These are phyloP conservation scores for Rutstroemia sp. DNA, from an alignment of 2,329 filamentous ascomycete genomes.

Conservation along the genomic window DNA sequence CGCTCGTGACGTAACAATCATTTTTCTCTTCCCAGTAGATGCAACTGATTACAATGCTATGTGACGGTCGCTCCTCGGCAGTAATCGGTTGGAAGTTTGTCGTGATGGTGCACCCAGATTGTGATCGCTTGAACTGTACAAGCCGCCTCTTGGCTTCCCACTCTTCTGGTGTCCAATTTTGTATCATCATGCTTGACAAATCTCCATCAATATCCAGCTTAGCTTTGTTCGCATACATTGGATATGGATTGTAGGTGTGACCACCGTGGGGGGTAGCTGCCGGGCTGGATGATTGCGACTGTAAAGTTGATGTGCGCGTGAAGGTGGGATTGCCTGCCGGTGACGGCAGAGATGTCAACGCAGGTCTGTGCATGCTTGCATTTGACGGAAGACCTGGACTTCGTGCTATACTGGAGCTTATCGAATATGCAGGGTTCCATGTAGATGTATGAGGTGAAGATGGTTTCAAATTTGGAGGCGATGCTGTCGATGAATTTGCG, in stretches of 20 bases:
- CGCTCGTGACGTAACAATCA: constrained; percentile 89
- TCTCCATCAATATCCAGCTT: constrained; percentile 79
- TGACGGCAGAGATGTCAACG: constrained; percentile 20
- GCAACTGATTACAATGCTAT: constrained; percentile 93
- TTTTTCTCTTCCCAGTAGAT: constrained; percentile 93
- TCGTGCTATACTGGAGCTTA: constrained; percentile 35
- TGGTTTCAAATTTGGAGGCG: constrained; percentile 37
- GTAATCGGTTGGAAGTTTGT: constrained; percentile 74
- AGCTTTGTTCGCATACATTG: constrained; percentile 75
- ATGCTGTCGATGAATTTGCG: constrained; percentile 33
- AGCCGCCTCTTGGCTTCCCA: constrained; percentile 71
- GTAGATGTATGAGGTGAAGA: constrained; percentile 39
- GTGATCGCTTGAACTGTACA: constrained; percentile 79
- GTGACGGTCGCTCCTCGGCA: constrained; percentile 68
- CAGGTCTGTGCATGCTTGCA: constrained; percentile 14
- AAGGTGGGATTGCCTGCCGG: constrained; percentile 46
- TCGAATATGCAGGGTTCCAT: constrained; percentile 41
- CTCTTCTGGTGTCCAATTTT: constrained; percentile 78
- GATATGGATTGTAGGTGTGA: constrained; percentile 38
- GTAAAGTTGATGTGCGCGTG: constrained; percentile 60
- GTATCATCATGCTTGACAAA: constrained; percentile 67
- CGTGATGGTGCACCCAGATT: constrained; percentile 73
- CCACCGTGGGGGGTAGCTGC: constrained; percentile 38
- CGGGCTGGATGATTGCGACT: constrained; percentile 35
- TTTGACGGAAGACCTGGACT: constrained; percentile 35